These are phyloP conservation scores for Litsea cubeba DNA, from an alignment of 164 flowering plant species.

Conservation along the genomic window DNA sequence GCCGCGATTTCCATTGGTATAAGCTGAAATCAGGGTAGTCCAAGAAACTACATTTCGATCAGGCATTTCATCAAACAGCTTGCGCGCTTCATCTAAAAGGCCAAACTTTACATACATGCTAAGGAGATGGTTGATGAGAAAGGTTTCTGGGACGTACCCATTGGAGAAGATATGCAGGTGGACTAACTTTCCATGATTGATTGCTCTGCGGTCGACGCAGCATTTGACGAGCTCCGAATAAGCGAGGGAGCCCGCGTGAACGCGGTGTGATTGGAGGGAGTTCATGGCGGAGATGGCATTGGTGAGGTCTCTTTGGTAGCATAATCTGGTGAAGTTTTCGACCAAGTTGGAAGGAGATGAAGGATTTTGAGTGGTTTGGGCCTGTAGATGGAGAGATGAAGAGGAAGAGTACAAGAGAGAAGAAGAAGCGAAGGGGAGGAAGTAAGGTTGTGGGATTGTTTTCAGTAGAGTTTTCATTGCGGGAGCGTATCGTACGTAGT, in stretches of 20 bases:
- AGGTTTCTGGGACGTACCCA: conserved; percentile 51
- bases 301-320: conserved; percentile 57
- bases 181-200: conserved; percentile 43
- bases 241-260: conserved; percentile 52
- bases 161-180: conserved; percentile 56
- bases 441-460: neutral
- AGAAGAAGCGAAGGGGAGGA: conserved; percentile 2
- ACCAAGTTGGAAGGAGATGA: conserved; percentile 18
- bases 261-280: conserved; percentile 37
- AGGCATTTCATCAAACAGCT: conserved; percentile 69
- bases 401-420: neutral
- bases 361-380: neutral
- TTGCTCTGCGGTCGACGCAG: conserved; percentile 45
- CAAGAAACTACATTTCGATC: conserved; percentile 76
- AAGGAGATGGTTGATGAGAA: conserved; percentile 51
- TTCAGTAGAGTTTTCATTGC: conserved; percentile 7
- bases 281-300: conserved; percentile 54
- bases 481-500: neutral
- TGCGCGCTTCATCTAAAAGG: conserved; percentile 47
- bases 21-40: conserved; percentile 86
- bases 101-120: conserved; percentile 61
- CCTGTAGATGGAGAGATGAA: neutral
- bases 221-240: conserved; percentile 74
- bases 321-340: conserved; percentile 46
- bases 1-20: conserved; percentile 24